Evolutionary conservation across 169 alveolate genomes (phyloP).

Genomic region (Sarcocystis neurona): DNA sequence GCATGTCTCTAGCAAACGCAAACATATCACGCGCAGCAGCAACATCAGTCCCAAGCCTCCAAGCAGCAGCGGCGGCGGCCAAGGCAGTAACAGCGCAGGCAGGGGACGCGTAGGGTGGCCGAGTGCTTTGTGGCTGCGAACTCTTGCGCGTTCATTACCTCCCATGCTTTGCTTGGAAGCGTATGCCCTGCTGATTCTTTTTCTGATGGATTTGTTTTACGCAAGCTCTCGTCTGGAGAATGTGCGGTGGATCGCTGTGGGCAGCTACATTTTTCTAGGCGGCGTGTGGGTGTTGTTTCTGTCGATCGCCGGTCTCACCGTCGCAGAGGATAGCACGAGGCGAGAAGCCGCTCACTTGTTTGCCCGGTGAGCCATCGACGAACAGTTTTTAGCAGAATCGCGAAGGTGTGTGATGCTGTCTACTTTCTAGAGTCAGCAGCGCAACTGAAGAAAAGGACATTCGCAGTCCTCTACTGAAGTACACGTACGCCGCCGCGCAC

Average conservation of each 20-base stretch:
- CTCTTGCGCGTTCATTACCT: slow-evolving; percentile 5
- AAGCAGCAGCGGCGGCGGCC: no score
- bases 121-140: not conserved
- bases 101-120: no score
- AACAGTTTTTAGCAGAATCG: no score
- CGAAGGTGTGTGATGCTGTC: no score
- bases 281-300: not conserved
- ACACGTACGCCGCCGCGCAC: no score
- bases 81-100: no score
- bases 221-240: not conserved
- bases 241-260: not conserved
- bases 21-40: no score
- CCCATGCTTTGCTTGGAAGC: slow-evolving; percentile 13
- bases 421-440: no score
- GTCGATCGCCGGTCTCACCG: not conserved
- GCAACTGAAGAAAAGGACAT: no score
- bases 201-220: not conserved
- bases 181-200: slow-evolving; percentile 19
- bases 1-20: no score
- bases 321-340: slow-evolving; percentile 7
- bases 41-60: no score
- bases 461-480: no score
- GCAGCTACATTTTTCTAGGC: not conserved
- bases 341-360: not conserved
- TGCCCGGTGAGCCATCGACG: slow-evolving; percentile 18